Conservation (phyloP, 768 basidiomycete species). For the Calocybe cyanea region DNA sequence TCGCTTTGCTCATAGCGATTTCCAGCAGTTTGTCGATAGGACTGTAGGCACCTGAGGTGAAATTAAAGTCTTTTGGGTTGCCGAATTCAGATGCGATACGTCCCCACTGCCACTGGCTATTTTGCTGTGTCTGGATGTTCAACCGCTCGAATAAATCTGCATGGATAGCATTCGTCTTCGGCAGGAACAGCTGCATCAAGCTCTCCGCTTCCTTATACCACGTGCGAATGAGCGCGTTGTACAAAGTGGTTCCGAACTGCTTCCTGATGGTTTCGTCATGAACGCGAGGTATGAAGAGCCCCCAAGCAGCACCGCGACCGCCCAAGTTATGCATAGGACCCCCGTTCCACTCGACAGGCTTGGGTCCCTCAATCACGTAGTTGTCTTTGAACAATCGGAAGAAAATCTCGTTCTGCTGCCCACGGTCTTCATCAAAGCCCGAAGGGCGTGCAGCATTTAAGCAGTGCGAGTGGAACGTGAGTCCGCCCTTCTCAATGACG, state of each 20-base stretch:
- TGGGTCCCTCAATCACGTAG: constrained; percentile 1
- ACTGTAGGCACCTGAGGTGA: constrained; percentile 22
- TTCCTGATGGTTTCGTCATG: constrained; percentile 11
- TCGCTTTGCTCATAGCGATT: no score
- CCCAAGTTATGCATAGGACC: constrained; percentile 20
- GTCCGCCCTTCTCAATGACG: constrained; percentile 22
- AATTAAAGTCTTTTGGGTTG: constrained; percentile 19
- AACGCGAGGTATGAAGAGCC: constrained; percentile 16
- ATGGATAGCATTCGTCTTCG: constrained; percentile 8
- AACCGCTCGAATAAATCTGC: constrained; percentile 11
- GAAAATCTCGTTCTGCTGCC: constrained; percentile 22
- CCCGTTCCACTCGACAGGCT: constrained; percentile 16
- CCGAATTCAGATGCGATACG: constrained; percentile 24
- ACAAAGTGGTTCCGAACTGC: constrained; percentile 1
- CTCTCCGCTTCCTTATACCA: constrained; percentile 11
- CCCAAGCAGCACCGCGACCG: constrained; percentile 21
- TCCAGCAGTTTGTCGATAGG: constrained; percentile 23
- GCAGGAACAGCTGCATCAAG: constrained; percentile 11
- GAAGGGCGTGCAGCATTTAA: constrained; percentile 20
- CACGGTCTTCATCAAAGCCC: constrained; percentile 16
- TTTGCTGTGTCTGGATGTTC: constrained; percentile 6
- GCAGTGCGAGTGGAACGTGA: constrained; percentile 22
- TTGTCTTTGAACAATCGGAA: constrained; percentile 16
- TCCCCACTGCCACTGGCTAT: constrained; percentile 22
- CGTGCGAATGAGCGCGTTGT: constrained; percentile 1